These are phyloP conservation scores for Wallacemonas sp. DNA, from an alignment of 208 protist genomes.

Conservation along the genomic window DNA sequence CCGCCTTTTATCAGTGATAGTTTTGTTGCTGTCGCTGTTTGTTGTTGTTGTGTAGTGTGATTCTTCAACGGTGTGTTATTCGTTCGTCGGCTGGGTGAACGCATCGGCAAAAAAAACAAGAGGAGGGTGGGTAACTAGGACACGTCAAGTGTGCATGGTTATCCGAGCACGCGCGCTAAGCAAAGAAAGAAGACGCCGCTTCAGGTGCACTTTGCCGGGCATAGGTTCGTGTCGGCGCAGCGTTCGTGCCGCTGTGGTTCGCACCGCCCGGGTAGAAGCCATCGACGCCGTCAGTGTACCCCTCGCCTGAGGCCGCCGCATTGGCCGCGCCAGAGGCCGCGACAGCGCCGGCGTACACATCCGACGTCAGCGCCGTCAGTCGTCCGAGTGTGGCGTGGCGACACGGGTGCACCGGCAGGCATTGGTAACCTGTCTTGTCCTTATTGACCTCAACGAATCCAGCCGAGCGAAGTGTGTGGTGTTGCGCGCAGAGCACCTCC, in stretches of 20 bases:
- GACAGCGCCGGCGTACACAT: no score
- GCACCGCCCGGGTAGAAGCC: not conserved
- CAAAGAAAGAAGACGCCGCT: constrained; percentile 82
- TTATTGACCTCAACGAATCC: constrained; percentile 76
- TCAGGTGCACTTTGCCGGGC: constrained; percentile 36
- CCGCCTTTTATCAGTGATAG: no score
- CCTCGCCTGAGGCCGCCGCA: constrained; percentile 7
- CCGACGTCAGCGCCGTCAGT: constrained; percentile 1
- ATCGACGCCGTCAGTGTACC: constrained; percentile 9
- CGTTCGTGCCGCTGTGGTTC: not conserved
- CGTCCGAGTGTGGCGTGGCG: constrained; percentile 46
- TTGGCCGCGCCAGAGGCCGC: no score
- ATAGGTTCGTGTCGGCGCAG: not conserved
- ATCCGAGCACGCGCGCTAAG: constrained; percentile 22
- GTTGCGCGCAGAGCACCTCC: constrained; percentile 76
- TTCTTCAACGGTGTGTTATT: not conserved
- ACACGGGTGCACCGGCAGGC: constrained; percentile 66
- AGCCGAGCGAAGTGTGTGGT: constrained; percentile 69
- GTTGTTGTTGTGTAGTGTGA: not conserved
- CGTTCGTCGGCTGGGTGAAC: no score
- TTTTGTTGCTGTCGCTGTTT: not conserved
- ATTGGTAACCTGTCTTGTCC: constrained; percentile 69
- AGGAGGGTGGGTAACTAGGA: no score
- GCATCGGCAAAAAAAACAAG: no score
- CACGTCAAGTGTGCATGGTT: no score